phyloP scores from a whole-genome alignment of 345 rosid genomes.

The Aquilaria sinensis region DNA sequence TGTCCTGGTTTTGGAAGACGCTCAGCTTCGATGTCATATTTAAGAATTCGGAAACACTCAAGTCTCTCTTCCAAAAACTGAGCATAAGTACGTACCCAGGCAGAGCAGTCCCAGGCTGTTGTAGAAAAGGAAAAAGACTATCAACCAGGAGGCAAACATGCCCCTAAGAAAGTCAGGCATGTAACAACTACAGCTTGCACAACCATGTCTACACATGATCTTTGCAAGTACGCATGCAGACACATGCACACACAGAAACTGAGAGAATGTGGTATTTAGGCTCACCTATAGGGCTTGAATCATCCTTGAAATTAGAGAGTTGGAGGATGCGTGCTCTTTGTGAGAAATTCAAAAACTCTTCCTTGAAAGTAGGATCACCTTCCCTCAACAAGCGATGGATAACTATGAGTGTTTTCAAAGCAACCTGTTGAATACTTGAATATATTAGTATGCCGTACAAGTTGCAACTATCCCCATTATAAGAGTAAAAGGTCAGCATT shows the following conservation, averaged over 20 bases:
- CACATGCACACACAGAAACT: background rate
- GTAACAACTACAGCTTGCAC: background rate
- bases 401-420: conserved; percentile 73
- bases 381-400: conserved; percentile 75
- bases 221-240: background rate
- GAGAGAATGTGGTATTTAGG: conserved; percentile 2
- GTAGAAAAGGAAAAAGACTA: conserved; percentile 8
- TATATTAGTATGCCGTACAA: background rate
- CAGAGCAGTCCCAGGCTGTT: conserved; percentile 94
- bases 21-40: conserved; percentile 85
- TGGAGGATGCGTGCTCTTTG: conserved; percentile 67
- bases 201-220: too few species aligned
- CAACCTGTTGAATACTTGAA: conserved; percentile 41
- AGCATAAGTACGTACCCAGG: conserved; percentile 89
- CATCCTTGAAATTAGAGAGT: conserved; percentile 85
- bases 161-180: background rate
- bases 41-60: conserved; percentile 68
- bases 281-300: conserved; percentile 69
- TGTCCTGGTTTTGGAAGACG: conserved; percentile 63
- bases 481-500: too few species aligned
- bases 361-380: conserved; percentile 85
- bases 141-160: background rate
- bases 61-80: conserved; percentile 82
- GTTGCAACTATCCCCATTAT: too few species aligned
- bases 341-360: conserved; percentile 57